Evolutionary conservation across 352 stramenopile genomes (phyloP), one percentile per base, ranked within the genome.

Genomic region (Bremia lactucae): DNA sequence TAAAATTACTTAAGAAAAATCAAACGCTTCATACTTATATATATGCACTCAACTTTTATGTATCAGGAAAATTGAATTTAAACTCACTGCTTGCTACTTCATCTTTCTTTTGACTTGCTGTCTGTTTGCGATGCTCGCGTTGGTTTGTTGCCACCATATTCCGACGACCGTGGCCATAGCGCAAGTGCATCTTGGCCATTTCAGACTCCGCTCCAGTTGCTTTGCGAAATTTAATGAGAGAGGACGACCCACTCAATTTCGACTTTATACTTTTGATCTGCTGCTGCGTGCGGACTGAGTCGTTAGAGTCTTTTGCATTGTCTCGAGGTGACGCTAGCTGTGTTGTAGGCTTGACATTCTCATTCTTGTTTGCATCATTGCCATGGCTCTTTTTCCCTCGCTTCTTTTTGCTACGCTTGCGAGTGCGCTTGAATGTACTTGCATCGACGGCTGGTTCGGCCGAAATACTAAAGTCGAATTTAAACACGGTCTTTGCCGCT

Each of bases 161-260:
- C 26, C 70, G 70, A 4, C 68, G 59, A 8, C 73, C 73, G 7
- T 66, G 61, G 14, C 73, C 73, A 36, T 86, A 86, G 15, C 62
- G 65, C 11, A 86, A 57, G 20, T 86, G 73, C 73, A 86, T 86
- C 49, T 74, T 76, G 15, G 68, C 64, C 24, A 83, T 46, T 52
- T 86, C 73, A 3, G 66, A 79, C 50, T 86, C 73, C 31, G 61
- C 73, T 33, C 66, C 72, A 29, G 64, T 77, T 6, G 71, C 63
- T 25, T 83, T 83, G 15, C 66, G 63, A 25, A 86, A 49, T 43
- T 68, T 79, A 4, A 85, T 19, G 23, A 83, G 79, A 2, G 68
- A 33, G 28, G 28, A 65, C n/a, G 62, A 54, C 2, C 21, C 20
- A 6, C 13, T 29, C 3, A 38, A 23, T 21, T 53, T 43, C 13